A percentile compares a stretch with the other conserved stretches of the same genome.
Conservation (phyloP, 2,329 filamentous ascomycete species). For the Falciphora oryzae region DNA sequence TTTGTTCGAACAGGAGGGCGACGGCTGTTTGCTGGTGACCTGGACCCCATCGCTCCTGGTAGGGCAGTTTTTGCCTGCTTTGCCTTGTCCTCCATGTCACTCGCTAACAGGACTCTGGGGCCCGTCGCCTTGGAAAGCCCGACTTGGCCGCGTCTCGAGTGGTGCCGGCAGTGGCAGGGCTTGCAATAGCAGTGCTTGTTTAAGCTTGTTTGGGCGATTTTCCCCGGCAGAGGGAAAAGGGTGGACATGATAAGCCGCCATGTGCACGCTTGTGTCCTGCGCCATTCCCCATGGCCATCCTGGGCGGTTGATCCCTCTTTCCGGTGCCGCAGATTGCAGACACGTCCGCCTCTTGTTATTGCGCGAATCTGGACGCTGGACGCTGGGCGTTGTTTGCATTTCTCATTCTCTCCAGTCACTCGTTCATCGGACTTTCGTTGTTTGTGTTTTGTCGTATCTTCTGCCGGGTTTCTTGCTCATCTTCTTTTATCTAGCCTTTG, state of each 20-base stretch:
- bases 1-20: not conserved
- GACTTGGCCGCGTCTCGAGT: not conserved
- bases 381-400: slow-evolving; percentile 1
- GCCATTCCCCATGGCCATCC: too few species aligned
- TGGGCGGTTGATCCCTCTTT: not conserved
- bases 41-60: too few species aligned
- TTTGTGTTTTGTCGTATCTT: not conserved
- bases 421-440: too few species aligned
- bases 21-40: too few species aligned
- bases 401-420: not conserved
- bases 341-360: not conserved
- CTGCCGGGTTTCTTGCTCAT: not conserved
- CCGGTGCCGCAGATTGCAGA: not conserved
- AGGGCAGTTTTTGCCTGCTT: too few species aligned
- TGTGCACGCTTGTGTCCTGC: not conserved
- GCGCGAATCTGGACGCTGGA: not conserved
- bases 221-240: not conserved
- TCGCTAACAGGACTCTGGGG: too few species aligned
- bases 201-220: not conserved
- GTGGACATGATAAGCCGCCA: too few species aligned
- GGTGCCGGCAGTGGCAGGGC: not conserved
- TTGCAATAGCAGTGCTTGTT: not conserved
- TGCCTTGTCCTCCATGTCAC: too few species aligned
- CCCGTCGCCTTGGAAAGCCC: too few species aligned
- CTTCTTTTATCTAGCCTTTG: not conserved